A percentile compares a stretch with the other conserved stretches of the same genome.
phyloP scores from a whole-genome alignment of 345 rosid species.

The Corymbia maculata region DNA sequence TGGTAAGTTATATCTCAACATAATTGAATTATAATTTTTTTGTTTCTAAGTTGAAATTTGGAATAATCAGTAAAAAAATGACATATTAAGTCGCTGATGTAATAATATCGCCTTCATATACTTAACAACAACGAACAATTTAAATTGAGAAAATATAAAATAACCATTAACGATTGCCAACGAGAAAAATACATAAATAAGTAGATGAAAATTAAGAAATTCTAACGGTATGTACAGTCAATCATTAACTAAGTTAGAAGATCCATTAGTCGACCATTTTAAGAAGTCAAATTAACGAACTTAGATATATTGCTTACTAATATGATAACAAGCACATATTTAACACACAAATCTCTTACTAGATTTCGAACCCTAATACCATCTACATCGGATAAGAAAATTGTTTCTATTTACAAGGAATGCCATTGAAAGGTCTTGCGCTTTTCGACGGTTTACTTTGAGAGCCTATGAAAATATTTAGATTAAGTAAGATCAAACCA shows the following conservation, averaged over 20 bases:
- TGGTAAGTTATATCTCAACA: neutral
- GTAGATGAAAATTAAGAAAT: no score
- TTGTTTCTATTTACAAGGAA: rapidly evolving
- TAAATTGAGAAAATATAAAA: no score
- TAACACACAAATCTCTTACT: neutral
- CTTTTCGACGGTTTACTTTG: neutral
- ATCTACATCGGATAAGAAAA: no score
- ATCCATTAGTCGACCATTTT: no score
- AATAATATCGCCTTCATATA: no score
- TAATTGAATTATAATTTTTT: neutral
- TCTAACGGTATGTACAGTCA: rapidly evolving
- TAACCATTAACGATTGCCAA: no score
- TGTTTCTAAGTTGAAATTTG: neutral
- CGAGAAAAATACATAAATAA: no score
- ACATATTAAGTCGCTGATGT: no score
- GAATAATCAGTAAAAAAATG: no score
- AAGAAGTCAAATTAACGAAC: neutral
- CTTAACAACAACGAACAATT: no score
- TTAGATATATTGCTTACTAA: neutral
- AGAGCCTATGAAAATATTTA: neutral
- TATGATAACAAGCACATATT: neutral
- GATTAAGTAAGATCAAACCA: neutral
- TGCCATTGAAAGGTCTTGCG: neutral
- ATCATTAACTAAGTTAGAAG: no score
- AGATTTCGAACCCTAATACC: neutral